Evolutionary conservation across 2,329 filamentous ascomycete genomes (phyloP), one percentile per base, ranked within the genome.

Genomic region (Didymella glomerata): DNA sequence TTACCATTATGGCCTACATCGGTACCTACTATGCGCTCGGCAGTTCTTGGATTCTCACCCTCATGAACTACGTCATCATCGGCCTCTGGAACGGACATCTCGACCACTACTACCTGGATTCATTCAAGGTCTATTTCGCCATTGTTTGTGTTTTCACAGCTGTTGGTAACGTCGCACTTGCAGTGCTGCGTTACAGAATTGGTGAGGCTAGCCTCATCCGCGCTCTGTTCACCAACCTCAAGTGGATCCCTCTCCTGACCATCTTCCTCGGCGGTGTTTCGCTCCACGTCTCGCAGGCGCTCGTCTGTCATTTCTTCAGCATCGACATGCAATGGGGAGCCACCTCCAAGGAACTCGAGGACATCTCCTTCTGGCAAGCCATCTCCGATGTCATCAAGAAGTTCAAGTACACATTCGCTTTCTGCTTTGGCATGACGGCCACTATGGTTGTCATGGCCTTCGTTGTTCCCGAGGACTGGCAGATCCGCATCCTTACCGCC

Each of bases 281-380:
- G 1, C 84, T 96, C 34, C 91, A 96, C 78, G 86, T 96, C 48
- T 91, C 87, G 28, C 89, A 93, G 75, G 92, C 92, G 1, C 81
- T 96, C 32, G 78, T 95, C 45, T 84, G 88, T 4, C 92, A 96
- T 80, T 91, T 95, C 86, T 91, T 95, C 74, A 87, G 91, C 79
- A 87, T 94, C 72, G 85, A 95, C 78, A 94, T 95, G 89, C 86
- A 86, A 3, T 95, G 92, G 92, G 91, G 91, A 49, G 88, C 91
- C 1, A 96, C 92, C 0, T 85, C 88, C 40, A 96, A 96, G 79
- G 92, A 96, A 79, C 86, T 86, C 48, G 89, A 92, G 69, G 88
- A 90, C 71, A 89, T 90, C 25, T 90, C 92, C 77, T 96, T 96
- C 79, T 94, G 93, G 79, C 90, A 91, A 60, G 92, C 95, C 74